These are phyloP conservation scores for Darksidea phi DNA, from an alignment of 495 filamentous ascomycete genomes.

Conservation along the genomic window DNA sequence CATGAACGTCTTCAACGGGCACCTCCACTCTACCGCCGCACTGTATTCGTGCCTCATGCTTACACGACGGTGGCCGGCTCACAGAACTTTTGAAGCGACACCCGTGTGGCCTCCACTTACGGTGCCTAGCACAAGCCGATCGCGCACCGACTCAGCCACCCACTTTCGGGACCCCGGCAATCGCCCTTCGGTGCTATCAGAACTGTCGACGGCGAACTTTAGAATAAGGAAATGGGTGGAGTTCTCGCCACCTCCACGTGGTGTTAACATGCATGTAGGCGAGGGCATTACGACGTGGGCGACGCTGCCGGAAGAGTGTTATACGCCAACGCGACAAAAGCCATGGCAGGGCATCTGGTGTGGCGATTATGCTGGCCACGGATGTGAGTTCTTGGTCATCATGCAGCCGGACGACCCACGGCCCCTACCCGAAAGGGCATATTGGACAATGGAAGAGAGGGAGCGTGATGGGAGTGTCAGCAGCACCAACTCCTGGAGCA, in stretches of 20 bases:
- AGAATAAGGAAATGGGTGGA: slow-evolving; percentile 72
- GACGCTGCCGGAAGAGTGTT: slow-evolving; percentile 67
- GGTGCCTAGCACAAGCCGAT: slow-evolving; percentile 62
- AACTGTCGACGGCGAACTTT: slow-evolving; percentile 65
- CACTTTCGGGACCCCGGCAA: slow-evolving; percentile 47
- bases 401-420: slow-evolving; percentile 60
- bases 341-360: slow-evolving; percentile 90
- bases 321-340: slow-evolving; percentile 74
- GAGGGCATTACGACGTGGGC: slow-evolving; percentile 72
- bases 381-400: slow-evolving; percentile 83
- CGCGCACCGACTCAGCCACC: slow-evolving; percentile 46
- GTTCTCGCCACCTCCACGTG: slow-evolving; percentile 39
- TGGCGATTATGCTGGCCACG: slow-evolving; percentile 83
- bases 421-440: slow-evolving; percentile 23
- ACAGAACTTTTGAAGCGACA: slow-evolving; percentile 41
- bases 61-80: slow-evolving; percentile 47
- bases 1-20: slow-evolving; percentile 53
- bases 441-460: slow-evolving; percentile 10
- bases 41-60: slow-evolving; percentile 51
- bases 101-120: slow-evolving; percentile 72
- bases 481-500: slow-evolving; percentile 25
- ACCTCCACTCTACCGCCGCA: slow-evolving; percentile 37
- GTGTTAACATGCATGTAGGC: slow-evolving; percentile 45
- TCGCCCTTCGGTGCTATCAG: slow-evolving; percentile 45
- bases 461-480: slow-evolving; percentile 20